Evolutionary conservation across 192 early-diverging fungal genomes (phyloP).

Genomic region (Haplosporangium gracile): DNA sequence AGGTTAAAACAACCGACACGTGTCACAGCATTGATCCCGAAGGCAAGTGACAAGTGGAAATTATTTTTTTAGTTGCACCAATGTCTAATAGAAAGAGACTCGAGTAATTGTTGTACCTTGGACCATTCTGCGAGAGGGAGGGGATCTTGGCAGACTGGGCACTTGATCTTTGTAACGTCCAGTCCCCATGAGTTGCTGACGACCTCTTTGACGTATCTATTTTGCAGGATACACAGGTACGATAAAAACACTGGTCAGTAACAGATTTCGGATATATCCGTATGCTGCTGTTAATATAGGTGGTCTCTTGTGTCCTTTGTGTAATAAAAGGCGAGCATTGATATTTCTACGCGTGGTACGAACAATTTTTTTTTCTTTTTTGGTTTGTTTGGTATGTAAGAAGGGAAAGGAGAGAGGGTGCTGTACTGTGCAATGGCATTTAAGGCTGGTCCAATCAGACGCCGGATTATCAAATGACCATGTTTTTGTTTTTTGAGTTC

Average conservation of each 20-base stretch:
- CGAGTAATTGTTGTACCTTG: conserved; percentile 29
- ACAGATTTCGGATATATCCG: background rate
- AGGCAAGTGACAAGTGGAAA: background rate
- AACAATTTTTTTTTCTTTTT: background rate
- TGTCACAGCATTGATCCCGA: background rate
- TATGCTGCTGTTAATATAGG: background rate
- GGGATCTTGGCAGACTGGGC: conserved; percentile 68
- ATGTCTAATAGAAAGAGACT: background rate
- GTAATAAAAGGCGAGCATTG: background rate
- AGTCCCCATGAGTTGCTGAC: conserved; percentile 72
- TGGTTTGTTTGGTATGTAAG: background rate
- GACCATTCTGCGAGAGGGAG: conserved; percentile 68
- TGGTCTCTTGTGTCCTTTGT: background rate
- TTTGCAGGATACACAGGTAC: background rate
- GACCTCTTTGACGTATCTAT: conserved; percentile 67
- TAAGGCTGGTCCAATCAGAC: conserved; percentile 29
- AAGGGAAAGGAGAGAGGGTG: background rate
- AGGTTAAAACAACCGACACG: background rate
- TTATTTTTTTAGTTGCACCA: too few relatives aligned
- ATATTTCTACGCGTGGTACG: background rate
- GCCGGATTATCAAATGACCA: conserved; percentile 26
- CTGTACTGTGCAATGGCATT: background rate
- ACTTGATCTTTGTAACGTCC: conserved; percentile 67
- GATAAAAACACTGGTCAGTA: background rate
- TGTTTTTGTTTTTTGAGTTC: background rate